Evolutionary conservation across 176 grass and related monocot species (phyloP).

Genomic region (Eleusine coracana): DNA sequence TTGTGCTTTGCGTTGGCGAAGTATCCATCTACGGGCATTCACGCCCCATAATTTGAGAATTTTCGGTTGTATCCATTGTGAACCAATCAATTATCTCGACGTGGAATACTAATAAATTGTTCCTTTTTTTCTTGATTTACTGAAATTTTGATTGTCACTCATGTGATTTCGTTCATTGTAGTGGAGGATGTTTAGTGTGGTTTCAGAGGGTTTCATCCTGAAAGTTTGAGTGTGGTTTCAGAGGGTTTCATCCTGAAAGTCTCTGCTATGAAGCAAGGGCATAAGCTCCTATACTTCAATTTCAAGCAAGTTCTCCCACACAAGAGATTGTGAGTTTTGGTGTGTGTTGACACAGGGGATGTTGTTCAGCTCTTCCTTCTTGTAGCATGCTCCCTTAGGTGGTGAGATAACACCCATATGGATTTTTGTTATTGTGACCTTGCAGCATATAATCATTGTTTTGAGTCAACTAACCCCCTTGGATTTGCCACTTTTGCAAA

Average conservation of each 20-base stretch:
- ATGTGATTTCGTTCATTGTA: neutral
- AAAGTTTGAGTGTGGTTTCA: neutral
- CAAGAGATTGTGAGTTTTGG: neutral
- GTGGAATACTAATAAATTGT: neutral
- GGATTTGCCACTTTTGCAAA: neutral
- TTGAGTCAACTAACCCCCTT: neutral
- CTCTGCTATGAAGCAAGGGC: neutral
- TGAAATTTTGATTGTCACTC: neutral
- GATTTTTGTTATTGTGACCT: neutral
- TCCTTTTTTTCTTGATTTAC: neutral
- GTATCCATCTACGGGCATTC: neutral
- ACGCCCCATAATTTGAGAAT: neutral
- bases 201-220: neutral
- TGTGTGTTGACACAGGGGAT: neutral
- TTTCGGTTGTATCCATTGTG: neutral
- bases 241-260: neutral
- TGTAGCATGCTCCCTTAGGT: neutral
- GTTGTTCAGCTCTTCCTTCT: neutral
- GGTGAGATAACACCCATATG: neutral
- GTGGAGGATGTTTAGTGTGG: neutral
- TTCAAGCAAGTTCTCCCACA: neutral
- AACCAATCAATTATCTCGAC: neutral
- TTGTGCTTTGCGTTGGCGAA: neutral
- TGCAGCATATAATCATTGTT: slow-evolving; percentile 6
- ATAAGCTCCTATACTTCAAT: neutral